These are phyloP conservation scores for Stenocarpella maydis DNA, from an alignment of 2,329 filamentous ascomycete genomes.

Conservation along the genomic window DNA sequence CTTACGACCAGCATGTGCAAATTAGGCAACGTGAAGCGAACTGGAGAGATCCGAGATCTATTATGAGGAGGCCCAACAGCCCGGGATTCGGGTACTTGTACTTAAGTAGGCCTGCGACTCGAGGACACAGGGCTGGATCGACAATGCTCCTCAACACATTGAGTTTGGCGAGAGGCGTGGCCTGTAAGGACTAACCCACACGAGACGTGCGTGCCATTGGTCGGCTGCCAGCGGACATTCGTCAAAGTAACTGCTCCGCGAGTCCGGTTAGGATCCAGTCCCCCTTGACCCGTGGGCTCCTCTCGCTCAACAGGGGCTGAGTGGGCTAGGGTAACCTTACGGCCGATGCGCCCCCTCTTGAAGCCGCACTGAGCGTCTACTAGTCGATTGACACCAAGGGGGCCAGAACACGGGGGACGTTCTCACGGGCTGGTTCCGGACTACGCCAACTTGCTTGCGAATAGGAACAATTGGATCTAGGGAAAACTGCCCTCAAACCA, in stretches of 20 bases:
- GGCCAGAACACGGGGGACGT: conserved; percentile 6
- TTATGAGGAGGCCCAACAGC: conserved; percentile 18
- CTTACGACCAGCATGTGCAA: not conserved
- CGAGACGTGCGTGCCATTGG: not conserved
- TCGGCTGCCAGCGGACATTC: not conserved
- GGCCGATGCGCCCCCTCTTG: conserved; percentile 16
- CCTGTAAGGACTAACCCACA: not conserved
- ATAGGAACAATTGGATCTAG: not conserved
- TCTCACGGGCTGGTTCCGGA: not conserved
- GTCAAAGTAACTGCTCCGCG: conserved; percentile 9
- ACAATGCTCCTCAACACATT: conserved; percentile 13
- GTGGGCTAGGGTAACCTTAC: not conserved
- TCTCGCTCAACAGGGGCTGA: not conserved
- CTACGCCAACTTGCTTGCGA: not conserved
- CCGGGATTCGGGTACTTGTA: conserved; percentile 17
- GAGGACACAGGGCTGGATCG: not conserved
- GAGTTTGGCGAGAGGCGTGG: not conserved
- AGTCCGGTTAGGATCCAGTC: conserved; percentile 20
- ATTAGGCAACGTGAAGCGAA: not conserved
- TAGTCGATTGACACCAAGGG: conserved; percentile 1
- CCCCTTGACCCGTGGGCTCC: not conserved
- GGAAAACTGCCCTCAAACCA: not conserved
- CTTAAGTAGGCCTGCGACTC: not conserved
- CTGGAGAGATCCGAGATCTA: not conserved
- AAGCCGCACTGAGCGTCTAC: conserved; percentile 9